phyloP scores from a whole-genome alignment of 2,329 filamentous ascomycete genomes.

The Lasiodiplodia gonubiensis region DNA sequence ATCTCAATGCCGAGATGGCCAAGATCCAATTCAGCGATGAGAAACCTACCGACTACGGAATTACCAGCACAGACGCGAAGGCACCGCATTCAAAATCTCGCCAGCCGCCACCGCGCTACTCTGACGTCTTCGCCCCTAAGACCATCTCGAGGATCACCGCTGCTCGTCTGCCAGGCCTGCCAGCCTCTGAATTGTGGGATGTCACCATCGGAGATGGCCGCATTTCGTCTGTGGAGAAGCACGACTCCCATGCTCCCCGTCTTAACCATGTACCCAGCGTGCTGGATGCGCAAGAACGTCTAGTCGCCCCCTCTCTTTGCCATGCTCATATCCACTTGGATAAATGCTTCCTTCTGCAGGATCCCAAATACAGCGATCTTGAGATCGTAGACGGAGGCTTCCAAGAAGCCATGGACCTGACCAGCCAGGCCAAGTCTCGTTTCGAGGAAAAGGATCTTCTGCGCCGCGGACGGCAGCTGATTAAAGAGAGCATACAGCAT shows the following conservation, averaged over 20 bases:
- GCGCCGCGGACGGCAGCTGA: slow-evolving; percentile 66
- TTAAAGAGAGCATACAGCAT: slow-evolving; percentile 67
- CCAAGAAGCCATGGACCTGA: slow-evolving; percentile 66
- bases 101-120: slow-evolving; percentile 14
- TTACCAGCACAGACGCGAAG: neutral
- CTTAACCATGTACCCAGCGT: slow-evolving; percentile 36
- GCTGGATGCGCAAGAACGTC: slow-evolving; percentile 49
- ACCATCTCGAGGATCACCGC: slow-evolving; percentile 39
- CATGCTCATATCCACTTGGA: slow-evolving; percentile 78
- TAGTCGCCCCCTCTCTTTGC: slow-evolving; percentile 64
- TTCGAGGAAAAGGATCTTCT: slow-evolving; percentile 69
- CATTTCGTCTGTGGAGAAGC: slow-evolving; percentile 42
- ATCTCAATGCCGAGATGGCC: slow-evolving; percentile 42
- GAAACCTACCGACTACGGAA: neutral
- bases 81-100: slow-evolving; percentile 8
- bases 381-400: slow-evolving; percentile 67
- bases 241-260: slow-evolving; percentile 32
- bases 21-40: slow-evolving; percentile 36
- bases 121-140: slow-evolving; percentile 19
- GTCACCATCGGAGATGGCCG: slow-evolving; percentile 42
- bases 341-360: slow-evolving; percentile 66
- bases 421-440: slow-evolving; percentile 64
- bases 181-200: slow-evolving; percentile 44
- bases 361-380: slow-evolving; percentile 65
- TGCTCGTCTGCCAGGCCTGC: slow-evolving; percentile 44